Evolutionary conservation across 2,329 filamentous ascomycete genomes (phyloP).

Genomic region (Colletotrichum noveboracense): DNA sequence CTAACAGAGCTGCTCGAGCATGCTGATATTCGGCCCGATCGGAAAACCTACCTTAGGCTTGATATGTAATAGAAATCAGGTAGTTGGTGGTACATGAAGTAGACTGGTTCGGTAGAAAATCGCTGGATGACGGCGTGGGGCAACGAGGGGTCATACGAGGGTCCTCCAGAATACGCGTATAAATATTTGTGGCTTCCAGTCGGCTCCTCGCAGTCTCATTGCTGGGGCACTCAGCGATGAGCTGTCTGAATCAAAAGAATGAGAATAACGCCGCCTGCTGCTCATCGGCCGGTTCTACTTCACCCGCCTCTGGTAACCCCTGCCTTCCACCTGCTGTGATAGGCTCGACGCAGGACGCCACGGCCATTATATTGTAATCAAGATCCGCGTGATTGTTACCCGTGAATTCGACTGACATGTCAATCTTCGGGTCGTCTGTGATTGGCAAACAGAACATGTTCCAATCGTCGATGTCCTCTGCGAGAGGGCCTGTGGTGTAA

Average conservation of each 20-base stretch:
- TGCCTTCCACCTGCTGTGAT: too few species aligned
- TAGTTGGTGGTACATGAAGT: neutral
- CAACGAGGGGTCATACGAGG: neutral
- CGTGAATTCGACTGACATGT: rapidly evolving
- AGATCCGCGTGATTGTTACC: too few species aligned
- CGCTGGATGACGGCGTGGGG: neutral
- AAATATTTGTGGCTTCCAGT: neutral
- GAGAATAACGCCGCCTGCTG: neutral
- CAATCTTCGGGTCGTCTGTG: too few species aligned
- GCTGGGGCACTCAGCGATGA: neutral
- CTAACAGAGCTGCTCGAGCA: rapidly evolving
- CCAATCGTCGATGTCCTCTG: too few species aligned
- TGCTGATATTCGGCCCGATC: neutral
- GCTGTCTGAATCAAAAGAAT: rapidly evolving
- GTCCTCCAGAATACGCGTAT: neutral
- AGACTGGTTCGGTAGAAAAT: neutral
- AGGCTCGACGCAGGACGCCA: too few species aligned
- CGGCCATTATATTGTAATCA: too few species aligned
- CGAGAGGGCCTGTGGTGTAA: too few species aligned
- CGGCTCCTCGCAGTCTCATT: neutral
- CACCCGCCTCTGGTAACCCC: too few species aligned
- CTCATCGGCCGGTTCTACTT: too few species aligned
- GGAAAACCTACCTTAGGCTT: neutral
- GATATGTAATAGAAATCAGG: neutral
- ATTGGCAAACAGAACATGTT: too few species aligned